Evolutionary conservation across 2,329 filamentous ascomycete species (phyloP).

Genomic region (Xylaria sp.): DNA sequence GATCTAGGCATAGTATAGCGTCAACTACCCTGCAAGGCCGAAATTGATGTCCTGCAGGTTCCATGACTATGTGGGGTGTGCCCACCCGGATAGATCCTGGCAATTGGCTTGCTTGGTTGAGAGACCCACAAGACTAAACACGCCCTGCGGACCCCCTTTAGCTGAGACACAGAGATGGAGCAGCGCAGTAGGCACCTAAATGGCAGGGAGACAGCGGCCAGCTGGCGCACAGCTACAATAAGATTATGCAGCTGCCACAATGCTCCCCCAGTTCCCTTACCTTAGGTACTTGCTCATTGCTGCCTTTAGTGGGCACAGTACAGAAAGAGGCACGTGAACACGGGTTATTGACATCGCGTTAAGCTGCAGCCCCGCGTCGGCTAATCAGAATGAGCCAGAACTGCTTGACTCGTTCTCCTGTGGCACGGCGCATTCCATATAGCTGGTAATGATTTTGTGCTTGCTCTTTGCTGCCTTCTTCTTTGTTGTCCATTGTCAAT

Average conservation of each 20-base stretch:
- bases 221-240: neutral
- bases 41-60: conserved; percentile 45
- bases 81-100: neutral
- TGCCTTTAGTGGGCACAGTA: conserved; percentile 4
- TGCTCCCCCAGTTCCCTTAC: neutral
- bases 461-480: conserved; percentile 22
- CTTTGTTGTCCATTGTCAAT: conserved; percentile 19
- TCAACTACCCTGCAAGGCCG: conserved; percentile 31
- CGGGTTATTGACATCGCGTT: conserved; percentile 43
- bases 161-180: neutral
- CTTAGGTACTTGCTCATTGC: neutral
- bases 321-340: conserved; percentile 42
- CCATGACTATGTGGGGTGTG: conserved; percentile 12
- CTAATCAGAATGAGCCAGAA: conserved; percentile 29
- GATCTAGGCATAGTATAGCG: neutral
- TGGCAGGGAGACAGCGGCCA: neutral
- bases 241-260: neutral
- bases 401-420: conserved; percentile 7
- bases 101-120: conserved; percentile 13
- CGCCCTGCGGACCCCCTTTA: conserved; percentile 10
- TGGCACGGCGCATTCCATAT: neutral
- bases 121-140: neutral
- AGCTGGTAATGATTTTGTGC: neutral
- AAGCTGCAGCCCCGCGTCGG: conserved; percentile 28
- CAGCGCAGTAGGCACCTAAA: neutral